Base-by-base conservation (phyloP, 2,329 filamentous ascomycete species). In the Botrytis elliptica region DNA sequence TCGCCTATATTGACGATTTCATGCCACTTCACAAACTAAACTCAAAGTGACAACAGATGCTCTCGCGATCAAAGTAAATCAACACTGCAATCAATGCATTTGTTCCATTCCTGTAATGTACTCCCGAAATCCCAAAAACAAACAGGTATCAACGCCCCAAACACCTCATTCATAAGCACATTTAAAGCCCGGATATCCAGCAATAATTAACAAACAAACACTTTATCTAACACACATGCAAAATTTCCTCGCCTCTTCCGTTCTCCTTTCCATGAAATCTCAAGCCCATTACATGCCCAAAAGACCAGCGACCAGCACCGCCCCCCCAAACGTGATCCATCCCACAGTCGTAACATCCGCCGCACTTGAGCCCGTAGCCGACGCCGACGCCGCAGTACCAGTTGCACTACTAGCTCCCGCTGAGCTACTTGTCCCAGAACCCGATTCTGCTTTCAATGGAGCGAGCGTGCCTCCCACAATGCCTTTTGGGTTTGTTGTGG, bases 381-480 rank as follows among this genome's bases (percentile, higher is more conserved):
- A 42, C 38, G 65, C 36, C 22, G 25, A 18, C 3, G 66, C 29
- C 49, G 36, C 40, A 22, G 66, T 8, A 36, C n/a, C 40, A 16
- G 62, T 65, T 9, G 62, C 40, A 42, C 49, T 69, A n/a, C 65
- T 68, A 20, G 46, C 25, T 36, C 16, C n/a, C 25, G 25, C 3
- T 16, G 65, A 55, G 59, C 33, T 62, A 63, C 66, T 42, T n/a
- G 49, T 57, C 25, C 49, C 36, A 38, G 66, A 69, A 4, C 2
- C 25, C 4, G 65, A 36, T 36, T 22, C 44, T 20, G 46, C 66
- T n/a, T 69, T 69, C 3, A 44, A 29, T 3, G 66, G 66, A 7
- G 66, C 66, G 55, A 69, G 33, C 6, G 66, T 57, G 2, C 66
- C 66, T 6, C 66, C 66, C 14, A 69, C 66, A 22, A 42, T 40